Percentiles rank a stretch among this genome's conserved stretches.
Evolutionary conservation across 1,139 yeast species (phyloP).

Genomic region (Groenewaldozyma sp.): DNA sequence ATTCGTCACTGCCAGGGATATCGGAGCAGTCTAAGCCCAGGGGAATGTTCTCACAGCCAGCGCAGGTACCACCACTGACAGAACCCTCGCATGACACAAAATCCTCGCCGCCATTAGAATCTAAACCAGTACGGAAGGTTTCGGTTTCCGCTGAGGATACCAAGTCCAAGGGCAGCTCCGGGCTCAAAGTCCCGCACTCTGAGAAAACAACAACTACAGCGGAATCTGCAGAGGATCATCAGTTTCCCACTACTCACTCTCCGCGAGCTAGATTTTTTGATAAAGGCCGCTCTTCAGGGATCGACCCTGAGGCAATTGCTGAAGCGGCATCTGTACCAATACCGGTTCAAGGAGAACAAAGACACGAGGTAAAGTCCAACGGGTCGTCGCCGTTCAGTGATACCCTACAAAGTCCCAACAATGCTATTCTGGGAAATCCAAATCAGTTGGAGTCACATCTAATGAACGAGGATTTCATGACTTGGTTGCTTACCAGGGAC

Average conservation of each 20-base stretch:
- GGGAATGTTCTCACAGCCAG: not conserved
- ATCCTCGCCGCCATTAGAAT: not conserved
- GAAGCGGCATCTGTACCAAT: conserved; percentile 1
- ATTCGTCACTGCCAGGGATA: conserved; percentile 2
- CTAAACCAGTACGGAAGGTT: not conserved
- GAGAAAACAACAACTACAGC: conserved; percentile 3
- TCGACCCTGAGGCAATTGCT: not conserved
- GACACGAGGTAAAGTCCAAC: conserved; percentile 2
- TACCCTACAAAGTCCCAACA: conserved; percentile 5
- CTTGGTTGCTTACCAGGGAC: conserved; percentile 16
- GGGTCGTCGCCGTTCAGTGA: conserved; percentile 6
- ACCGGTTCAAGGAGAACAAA: too few species aligned
- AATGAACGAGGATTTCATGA: conserved; percentile 20
- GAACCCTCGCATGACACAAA: too few species aligned
- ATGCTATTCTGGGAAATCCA: conserved; percentile 20
- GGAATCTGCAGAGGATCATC: not conserved
- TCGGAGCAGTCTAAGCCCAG: too few species aligned
- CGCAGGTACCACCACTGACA: too few species aligned
- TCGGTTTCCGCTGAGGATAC: not conserved
- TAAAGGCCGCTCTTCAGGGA: too few species aligned
- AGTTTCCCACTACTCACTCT: not conserved
- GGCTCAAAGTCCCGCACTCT: too few species aligned
- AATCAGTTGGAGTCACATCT: conserved; percentile 19
- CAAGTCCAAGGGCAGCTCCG: not conserved
- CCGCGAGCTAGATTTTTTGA: too few species aligned